Evolutionary conservation across 208 protist species (phyloP).

Genomic region (Leishmania gerbilli): DNA sequence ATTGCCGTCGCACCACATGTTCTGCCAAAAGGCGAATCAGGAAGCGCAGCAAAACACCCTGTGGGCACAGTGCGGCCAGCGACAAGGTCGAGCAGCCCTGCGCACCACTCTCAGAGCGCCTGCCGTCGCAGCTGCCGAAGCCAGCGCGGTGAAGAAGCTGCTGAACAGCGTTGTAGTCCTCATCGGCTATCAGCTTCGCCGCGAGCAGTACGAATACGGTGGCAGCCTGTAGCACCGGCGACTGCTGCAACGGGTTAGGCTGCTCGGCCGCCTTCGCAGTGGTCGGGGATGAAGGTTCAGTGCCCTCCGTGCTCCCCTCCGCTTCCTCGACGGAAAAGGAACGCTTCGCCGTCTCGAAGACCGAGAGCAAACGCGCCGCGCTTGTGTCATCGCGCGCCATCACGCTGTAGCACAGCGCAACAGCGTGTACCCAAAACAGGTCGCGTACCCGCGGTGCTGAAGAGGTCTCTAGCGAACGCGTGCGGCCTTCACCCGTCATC

Average conservation of each 20-base stretch:
- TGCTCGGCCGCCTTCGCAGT: not conserved
- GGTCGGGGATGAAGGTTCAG: no score
- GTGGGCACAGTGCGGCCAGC: not conserved
- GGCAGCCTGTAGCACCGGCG: not conserved
- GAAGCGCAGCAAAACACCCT: slow-evolving; percentile 19
- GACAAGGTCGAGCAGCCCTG: not conserved
- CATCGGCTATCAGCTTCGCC: slow-evolving; percentile 6
- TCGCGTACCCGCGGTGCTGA: not conserved
- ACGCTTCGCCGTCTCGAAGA: slow-evolving; percentile 1
- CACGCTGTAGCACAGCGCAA: slow-evolving; percentile 26
- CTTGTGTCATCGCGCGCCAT: slow-evolving; percentile 11
- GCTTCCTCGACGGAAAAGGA: not conserved
- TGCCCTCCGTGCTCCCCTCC: no score
- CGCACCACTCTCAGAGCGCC: not conserved
- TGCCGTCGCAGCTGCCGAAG: not conserved
- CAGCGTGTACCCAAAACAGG: slow-evolving; percentile 26
- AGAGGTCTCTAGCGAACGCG: not conserved
- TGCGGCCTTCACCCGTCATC: not conserved
- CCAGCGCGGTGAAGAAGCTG: slow-evolving; percentile 5
- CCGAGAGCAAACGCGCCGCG: slow-evolving; percentile 3
- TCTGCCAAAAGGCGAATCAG: slow-evolving; percentile 30
- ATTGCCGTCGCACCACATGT: slow-evolving; percentile 32
- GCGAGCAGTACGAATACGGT: slow-evolving; percentile 8
- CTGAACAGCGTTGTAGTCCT: slow-evolving; percentile 21
- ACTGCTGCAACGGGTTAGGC: no score